Conservation (phyloP, 1,284 basidiomycete species). For the Microbotryum violaceum region DNA sequence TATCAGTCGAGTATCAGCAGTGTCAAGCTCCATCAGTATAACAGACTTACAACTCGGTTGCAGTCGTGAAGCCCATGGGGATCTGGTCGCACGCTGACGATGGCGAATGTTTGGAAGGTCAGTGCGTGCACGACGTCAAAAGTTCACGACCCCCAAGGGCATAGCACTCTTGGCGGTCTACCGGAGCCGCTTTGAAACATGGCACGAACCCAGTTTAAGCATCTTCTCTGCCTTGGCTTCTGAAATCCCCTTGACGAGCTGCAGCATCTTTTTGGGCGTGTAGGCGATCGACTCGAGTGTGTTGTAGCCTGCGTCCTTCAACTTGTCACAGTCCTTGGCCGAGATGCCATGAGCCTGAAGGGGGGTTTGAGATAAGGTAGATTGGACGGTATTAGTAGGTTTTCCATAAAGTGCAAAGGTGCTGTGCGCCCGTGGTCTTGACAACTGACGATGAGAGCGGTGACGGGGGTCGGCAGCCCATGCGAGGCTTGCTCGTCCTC, state of each 20-base stretch:
- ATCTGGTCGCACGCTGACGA: conserved; percentile 82
- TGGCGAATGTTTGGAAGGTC: neutral
- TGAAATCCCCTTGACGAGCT: conserved; percentile 92
- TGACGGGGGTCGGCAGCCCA: conserved; percentile 18
- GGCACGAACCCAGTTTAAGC: conserved; percentile 67
- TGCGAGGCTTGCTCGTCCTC: conserved; percentile 11
- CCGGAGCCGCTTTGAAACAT: neutral
- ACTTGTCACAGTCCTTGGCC: conserved; percentile 88
- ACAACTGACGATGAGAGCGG: conserved; percentile 12
- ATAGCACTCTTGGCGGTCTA: neutral
- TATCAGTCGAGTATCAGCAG: neutral
- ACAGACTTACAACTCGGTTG: conserved; percentile 61
- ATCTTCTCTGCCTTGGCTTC: conserved; percentile 98
- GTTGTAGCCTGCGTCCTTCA: conserved; percentile 83
- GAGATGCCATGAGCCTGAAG: conserved; percentile 62
- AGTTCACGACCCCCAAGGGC: neutral
- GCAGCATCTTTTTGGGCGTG: conserved; percentile 88
- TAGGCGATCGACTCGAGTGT: conserved; percentile 95
- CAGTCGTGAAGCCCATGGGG: conserved; percentile 95
- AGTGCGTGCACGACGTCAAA: no score
- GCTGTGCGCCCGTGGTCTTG: neutral
- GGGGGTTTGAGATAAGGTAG: no score
- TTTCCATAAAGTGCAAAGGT: no score
- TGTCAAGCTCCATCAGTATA: no score
- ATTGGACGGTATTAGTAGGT: no score